Evolutionary conservation across 805 yeast species (phyloP).

Genomic region (Lipomyces chichibuensis): DNA sequence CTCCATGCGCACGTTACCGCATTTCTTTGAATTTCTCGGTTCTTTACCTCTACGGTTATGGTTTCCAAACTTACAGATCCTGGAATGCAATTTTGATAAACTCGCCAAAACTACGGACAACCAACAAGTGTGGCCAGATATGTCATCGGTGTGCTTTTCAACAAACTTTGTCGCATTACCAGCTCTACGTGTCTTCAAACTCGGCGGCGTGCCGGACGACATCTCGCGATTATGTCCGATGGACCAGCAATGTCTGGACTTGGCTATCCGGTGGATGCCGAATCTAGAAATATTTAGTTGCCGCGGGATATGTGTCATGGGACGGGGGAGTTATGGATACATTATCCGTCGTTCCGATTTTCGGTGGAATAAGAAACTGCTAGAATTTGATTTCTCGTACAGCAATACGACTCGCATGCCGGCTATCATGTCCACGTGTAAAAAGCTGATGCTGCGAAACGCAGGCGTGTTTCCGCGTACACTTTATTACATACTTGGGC

Average conservation of each 20-base stretch:
- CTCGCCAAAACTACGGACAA: not conserved
- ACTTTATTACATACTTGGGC: conserved; percentile 1
- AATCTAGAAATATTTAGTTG: conserved; percentile 16
- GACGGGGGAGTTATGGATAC: conserved; percentile 26
- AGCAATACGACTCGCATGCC: conserved; percentile 26
- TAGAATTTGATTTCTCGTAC: conserved; percentile 17
- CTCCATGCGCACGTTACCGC: conserved; percentile 23
- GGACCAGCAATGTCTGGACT: conserved; percentile 32
- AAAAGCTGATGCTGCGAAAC: conserved; percentile 10
- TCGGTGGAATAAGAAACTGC: conserved; percentile 8
- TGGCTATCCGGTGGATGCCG: conserved; percentile 29
- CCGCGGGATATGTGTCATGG: conserved; percentile 22
- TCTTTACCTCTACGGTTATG: conserved; percentile 5
- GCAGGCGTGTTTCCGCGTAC: conserved; percentile 16
- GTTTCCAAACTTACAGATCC: conserved; percentile 16
- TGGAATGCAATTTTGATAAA: conserved; percentile 12
- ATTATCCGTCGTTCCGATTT: conserved; percentile 20
- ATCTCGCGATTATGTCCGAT: not conserved
- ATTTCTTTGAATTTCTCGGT: conserved; percentile 18
- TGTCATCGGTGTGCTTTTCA: conserved; percentile 12
- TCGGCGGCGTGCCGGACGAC: conserved; percentile 17
- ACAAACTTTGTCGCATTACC: conserved; percentile 20
- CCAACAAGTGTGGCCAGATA: conserved; percentile 27
- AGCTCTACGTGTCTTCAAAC: conserved; percentile 6
- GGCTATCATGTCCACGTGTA: conserved; percentile 7